These are phyloP conservation scores for Blastobotrys aristatus DNA, from an alignment of 1,139 yeast species.

Conservation along the genomic window DNA sequence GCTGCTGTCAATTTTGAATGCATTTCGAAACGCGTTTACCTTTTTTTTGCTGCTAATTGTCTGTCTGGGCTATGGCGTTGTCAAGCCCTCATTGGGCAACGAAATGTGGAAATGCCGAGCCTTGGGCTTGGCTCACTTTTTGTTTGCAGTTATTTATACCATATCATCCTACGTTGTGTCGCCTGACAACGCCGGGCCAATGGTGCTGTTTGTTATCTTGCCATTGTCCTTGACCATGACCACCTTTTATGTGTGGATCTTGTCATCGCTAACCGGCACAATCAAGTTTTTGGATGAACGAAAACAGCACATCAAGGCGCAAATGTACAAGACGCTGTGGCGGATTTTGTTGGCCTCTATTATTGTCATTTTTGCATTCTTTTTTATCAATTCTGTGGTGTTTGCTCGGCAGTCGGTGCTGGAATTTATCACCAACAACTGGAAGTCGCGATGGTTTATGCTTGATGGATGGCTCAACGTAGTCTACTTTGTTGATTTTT, in stretches of 20 bases:
- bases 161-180: constrained; percentile 58
- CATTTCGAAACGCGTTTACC: constrained; percentile 80
- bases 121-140: constrained; percentile 68
- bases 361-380: constrained; percentile 55
- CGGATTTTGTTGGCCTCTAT: constrained; percentile 66
- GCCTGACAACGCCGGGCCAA: constrained; percentile 43
- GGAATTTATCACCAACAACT: constrained; percentile 76
- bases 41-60: constrained; percentile 82
- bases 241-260: constrained; percentile 67
- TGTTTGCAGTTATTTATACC: constrained; percentile 61
- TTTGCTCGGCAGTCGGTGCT: constrained; percentile 69
- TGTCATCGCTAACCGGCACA: constrained; percentile 69
- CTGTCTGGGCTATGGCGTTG: constrained; percentile 92
- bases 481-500: constrained; percentile 77
- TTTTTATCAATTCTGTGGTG: constrained; percentile 64
- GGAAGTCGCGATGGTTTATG: constrained; percentile 88
- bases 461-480: constrained; percentile 95
- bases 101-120: constrained; percentile 77
- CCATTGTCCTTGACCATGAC: constrained; percentile 72
- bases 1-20: constrained; percentile 70
- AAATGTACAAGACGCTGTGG: constrained; percentile 77
- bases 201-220: constrained; percentile 49
- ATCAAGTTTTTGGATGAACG: constrained; percentile 71
- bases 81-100: constrained; percentile 69
- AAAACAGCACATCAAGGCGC: constrained; percentile 85